Evolutionary conservation across 495 filamentous ascomycete species (phyloP), one percentile per base, ranked within the genome.

Genomic region (Xylaria venustula): DNA sequence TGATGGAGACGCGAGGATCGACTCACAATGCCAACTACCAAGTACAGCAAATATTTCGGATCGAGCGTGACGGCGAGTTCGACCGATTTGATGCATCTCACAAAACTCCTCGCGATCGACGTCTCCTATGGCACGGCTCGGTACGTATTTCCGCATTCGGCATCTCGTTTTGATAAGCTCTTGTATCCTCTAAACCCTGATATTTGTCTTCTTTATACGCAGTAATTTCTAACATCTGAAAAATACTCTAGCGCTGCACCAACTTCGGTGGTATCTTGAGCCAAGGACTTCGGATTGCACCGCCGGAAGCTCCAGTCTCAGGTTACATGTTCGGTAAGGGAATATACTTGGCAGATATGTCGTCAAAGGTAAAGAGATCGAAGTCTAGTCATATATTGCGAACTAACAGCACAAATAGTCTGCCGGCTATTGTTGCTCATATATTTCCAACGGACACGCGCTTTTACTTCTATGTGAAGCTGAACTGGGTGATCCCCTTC

Each of bases 271-370:
- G 90, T 60, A 94, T 96, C 49, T 81, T 96, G 23, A 88, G 84
- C 57, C 90, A 94, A 69, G 92, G 92, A 37, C 79, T 96, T 7
- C 89, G 90, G 9, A 95, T 96, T 56, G 91, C 92, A 0, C 91
- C 92, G 0, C 90, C 90, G 0, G 89, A 93, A 70, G 90, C 90
- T 0, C 91, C 90, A 1, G 86, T 86, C 2, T 84, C 78, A 48
- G 91, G 91, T 0, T 92, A 93, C 30, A 79, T 81, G 79, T 95
- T 94, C 63, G 91, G 88, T 63, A 93, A 94, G 70, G 92, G 92
- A n/a, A 86, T 96, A 44, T 96, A 97, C 69, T 79, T 96, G 1
- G 91, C 92, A 12, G 92, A 97, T 67, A 89, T 90, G 74, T 88
- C 84, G 48, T 80, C 62, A 83, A 81, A 81, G 49, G 68, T 60